phyloP scores from a whole-genome alignment of 202 grass and related monocot species.

The Carex arenaria region DNA sequence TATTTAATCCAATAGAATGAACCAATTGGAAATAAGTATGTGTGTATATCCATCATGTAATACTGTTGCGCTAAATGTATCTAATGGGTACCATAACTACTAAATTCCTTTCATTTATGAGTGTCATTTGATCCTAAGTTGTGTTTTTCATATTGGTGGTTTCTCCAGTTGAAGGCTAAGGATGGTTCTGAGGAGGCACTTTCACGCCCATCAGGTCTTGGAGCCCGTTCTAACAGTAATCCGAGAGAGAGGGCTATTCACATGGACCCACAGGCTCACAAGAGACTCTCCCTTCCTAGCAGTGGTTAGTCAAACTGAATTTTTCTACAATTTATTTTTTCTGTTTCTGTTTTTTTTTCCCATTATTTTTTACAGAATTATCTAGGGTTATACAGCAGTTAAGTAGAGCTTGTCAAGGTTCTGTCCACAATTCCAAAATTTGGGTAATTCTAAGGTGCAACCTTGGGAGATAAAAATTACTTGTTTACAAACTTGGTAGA shows the following conservation, averaged over 20 bases:
- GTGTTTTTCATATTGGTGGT: background rate
- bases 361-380: background rate
- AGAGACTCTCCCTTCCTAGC: constrained; percentile 62
- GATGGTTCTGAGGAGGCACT: constrained; percentile 50
- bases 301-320: constrained; percentile 34
- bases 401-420: background rate
- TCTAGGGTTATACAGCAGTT: background rate
- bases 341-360: constrained; percentile 3
- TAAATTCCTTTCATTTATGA: background rate
- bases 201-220: constrained; percentile 41
- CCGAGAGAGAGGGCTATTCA: constrained; percentile 56
- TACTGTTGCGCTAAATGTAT: background rate
- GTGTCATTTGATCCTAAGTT: background rate
- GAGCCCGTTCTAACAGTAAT: constrained; percentile 49
- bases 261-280: constrained; percentile 40
- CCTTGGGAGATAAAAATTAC: background rate
- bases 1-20: background rate
- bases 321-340: background rate
- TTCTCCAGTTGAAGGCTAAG: constrained; percentile 33
- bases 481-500: background rate
- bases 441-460: background rate
- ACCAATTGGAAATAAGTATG: background rate
- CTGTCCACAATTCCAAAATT: background rate
- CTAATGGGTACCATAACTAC: too few relatives aligned
- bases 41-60: background rate